phyloP scores from a whole-genome alignment of 2,329 filamentous ascomycete genomes.

The Pleurostoma richardsiae region DNA sequence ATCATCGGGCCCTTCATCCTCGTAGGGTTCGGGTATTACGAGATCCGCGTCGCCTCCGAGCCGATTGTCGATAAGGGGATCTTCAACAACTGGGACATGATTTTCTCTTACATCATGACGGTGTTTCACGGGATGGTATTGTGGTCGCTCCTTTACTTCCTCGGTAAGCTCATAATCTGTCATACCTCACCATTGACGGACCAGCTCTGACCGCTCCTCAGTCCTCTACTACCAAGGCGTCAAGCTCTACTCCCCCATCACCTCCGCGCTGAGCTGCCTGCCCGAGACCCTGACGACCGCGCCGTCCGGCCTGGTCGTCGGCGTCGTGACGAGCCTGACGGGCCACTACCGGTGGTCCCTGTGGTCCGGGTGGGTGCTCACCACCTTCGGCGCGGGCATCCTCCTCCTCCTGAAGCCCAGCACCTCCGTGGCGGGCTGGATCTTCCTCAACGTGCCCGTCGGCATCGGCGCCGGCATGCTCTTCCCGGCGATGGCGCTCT shows the following conservation, averaged over 20 bases:
- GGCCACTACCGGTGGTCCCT: slow-evolving; percentile 57
- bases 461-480: slow-evolving; percentile 60
- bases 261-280: slow-evolving; percentile 50
- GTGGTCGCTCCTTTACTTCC: slow-evolving; percentile 50
- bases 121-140: slow-evolving; percentile 53
- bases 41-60: slow-evolving; percentile 42
- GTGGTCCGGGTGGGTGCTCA: slow-evolving; percentile 56
- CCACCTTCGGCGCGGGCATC: slow-evolving; percentile 52
- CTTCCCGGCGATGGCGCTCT: slow-evolving; percentile 58
- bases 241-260: slow-evolving; percentile 46
- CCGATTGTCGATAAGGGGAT: slow-evolving; percentile 41
- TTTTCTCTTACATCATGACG: slow-evolving; percentile 37
- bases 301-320: slow-evolving; percentile 52
- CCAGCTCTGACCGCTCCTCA: background rate
- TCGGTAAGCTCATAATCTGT: slow-evolving; percentile 30
- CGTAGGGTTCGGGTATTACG: slow-evolving; percentile 47
- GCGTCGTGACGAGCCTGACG: slow-evolving; percentile 46
- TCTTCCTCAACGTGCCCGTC: slow-evolving; percentile 55
- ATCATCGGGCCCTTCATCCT: slow-evolving; percentile 48
- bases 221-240: slow-evolving; percentile 44
- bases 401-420: slow-evolving; percentile 40
- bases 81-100: slow-evolving; percentile 42
- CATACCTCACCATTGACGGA: too few relatives aligned
- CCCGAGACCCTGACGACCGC: slow-evolving; percentile 60
- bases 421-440: slow-evolving; percentile 48